Evolutionary conservation across 805 yeast species (phyloP).

Genomic region (Myxozyma vanderwaltii): DNA sequence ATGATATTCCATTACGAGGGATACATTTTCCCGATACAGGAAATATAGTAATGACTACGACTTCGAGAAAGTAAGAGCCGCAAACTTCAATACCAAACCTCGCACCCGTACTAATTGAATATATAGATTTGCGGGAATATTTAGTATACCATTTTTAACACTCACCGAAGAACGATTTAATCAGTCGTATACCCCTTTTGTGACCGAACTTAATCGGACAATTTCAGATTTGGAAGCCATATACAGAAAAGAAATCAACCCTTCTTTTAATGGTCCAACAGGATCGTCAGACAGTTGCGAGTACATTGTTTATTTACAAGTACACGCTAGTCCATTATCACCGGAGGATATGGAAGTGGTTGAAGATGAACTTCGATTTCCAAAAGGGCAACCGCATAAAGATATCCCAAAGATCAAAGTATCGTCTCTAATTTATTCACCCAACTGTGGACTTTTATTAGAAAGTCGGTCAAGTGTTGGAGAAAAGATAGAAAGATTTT

Average conservation of each 20-base stretch:
- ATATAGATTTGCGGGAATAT: slow-evolving; percentile 36
- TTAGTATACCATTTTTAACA: slow-evolving; percentile 46
- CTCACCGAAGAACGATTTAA: slow-evolving; percentile 69
- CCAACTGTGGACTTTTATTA: slow-evolving; percentile 77
- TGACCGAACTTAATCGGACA: slow-evolving; percentile 49
- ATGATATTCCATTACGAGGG: slow-evolving; percentile 41
- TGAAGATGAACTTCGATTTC: slow-evolving; percentile 71
- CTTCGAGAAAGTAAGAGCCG: slow-evolving; percentile 40
- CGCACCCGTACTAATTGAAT: not conserved
- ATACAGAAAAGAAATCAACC: slow-evolving; percentile 27
- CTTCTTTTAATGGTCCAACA: slow-evolving; percentile 40
- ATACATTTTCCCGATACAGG: slow-evolving; percentile 44
- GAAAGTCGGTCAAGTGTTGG: slow-evolving; percentile 52
- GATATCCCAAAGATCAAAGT: slow-evolving; percentile 59
- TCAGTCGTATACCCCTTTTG: slow-evolving; percentile 61
- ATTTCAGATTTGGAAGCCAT: slow-evolving; percentile 51
- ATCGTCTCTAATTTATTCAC: slow-evolving; percentile 71
- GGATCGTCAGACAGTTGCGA: slow-evolving; percentile 58
- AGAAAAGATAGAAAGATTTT: slow-evolving; percentile 53
- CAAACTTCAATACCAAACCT: not conserved
- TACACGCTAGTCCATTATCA: slow-evolving; percentile 60
- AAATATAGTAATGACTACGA: slow-evolving; percentile 38
- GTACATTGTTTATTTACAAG: slow-evolving; percentile 65
- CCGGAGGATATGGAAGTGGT: slow-evolving; percentile 57
- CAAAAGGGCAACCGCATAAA: slow-evolving; percentile 76